Conservation (phyloP, 2,329 filamentous ascomycete species). For the Trichoderma lentiforme region DNA sequence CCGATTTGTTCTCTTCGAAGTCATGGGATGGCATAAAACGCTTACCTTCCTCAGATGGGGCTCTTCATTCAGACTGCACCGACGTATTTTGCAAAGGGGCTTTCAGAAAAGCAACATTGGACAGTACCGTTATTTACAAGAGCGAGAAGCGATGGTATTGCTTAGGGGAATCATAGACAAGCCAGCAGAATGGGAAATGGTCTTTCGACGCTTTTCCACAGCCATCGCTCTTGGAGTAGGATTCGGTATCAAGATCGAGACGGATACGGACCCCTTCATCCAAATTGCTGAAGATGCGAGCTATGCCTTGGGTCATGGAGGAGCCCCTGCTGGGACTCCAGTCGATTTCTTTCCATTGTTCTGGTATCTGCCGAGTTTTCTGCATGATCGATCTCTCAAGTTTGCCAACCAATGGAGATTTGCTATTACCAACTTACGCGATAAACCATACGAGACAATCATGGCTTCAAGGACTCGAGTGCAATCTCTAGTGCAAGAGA, state of each 20-base stretch:
- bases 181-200: conserved; percentile 36
- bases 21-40: conserved; percentile 46
- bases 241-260: conserved; percentile 40
- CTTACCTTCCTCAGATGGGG: conserved; percentile 45
- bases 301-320: conserved; percentile 30
- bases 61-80: conserved; percentile 41
- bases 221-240: conserved; percentile 43
- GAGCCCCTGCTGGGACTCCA: conserved; percentile 34
- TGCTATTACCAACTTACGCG: conserved; percentile 40
- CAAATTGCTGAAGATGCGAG: conserved; percentile 35
- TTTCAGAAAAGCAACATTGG: conserved; percentile 40
- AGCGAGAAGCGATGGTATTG: conserved; percentile 32
- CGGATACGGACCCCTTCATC: conserved; percentile 39
- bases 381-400: conserved; percentile 30
- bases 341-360: conserved; percentile 49
- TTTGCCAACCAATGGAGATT: conserved; percentile 30
- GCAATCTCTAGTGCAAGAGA: conserved; percentile 29
- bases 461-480: conserved; percentile 29
- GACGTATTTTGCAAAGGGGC: conserved; percentile 42
- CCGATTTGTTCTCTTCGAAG: conserved; percentile 41
- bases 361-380: conserved; percentile 40
- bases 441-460: conserved; percentile 42
- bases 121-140: conserved; percentile 35
- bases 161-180: conserved; percentile 30
- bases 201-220: conserved; percentile 38